Conservation (phyloP, 352 stramenopile genomes). For the Pythium utonaiense region DNA sequence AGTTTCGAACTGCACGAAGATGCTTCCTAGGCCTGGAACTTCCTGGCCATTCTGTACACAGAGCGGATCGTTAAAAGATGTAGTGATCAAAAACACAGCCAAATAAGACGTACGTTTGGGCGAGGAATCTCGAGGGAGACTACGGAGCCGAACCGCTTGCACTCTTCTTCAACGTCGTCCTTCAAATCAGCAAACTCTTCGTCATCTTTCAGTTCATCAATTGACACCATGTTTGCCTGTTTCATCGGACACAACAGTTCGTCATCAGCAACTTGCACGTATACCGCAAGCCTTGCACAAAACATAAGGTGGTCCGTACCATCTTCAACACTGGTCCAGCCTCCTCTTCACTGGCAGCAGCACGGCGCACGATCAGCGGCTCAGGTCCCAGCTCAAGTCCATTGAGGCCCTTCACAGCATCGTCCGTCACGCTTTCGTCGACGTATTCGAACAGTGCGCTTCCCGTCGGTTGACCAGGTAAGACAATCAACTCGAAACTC, state of each 20-base stretch:
- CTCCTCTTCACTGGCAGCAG: constrained; percentile 37
- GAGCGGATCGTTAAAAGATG: too few relatives aligned
- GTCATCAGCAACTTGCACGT: not conserved
- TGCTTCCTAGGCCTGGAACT: constrained; percentile 64
- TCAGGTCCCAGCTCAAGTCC: constrained; percentile 76
- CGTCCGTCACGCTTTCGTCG: constrained; percentile 46
- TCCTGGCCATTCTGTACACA: constrained; percentile 48
- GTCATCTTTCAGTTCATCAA: constrained; percentile 83
- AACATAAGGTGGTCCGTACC: constrained; percentile 26
- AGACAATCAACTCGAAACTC: constrained; percentile 63
- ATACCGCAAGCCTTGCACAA: too few relatives aligned
- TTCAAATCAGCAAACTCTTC: constrained; percentile 85
- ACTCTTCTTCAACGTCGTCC: constrained; percentile 88
- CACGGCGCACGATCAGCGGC: constrained; percentile 57
- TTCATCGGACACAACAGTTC: constrained; percentile 8
- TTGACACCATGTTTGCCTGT: constrained; percentile 85
- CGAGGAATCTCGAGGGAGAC: constrained; percentile 73
- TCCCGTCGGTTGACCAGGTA: constrained; percentile 47
- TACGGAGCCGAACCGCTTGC: constrained; percentile 81
- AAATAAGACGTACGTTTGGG: constrained; percentile 53
- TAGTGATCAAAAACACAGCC: not conserved
- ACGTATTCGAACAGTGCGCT: constrained; percentile 83
- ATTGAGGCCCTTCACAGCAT: constrained; percentile 69
- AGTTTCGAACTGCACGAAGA: constrained; percentile 77
- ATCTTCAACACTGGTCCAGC: constrained; percentile 67